A percentile compares a stretch with the other conserved stretches of the same genome.
Evolutionary conservation across 2,329 filamentous ascomycete species (phyloP).

Genomic region (Podosphaera xanthii): DNA sequence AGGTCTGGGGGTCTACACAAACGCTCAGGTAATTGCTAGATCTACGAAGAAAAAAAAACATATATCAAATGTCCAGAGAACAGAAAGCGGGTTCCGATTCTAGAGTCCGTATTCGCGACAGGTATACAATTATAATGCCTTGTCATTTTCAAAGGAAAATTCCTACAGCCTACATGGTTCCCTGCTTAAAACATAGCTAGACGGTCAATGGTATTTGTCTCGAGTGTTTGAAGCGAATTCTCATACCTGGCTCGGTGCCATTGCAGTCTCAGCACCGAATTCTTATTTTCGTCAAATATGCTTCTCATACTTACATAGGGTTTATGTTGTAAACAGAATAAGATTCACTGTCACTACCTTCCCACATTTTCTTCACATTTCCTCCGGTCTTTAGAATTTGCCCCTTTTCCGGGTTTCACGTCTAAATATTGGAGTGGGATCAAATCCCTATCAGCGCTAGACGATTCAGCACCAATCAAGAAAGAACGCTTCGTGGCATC

Average conservation of each 20-base stretch:
- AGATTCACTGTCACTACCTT: not conserved
- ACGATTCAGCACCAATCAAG: not conserved
- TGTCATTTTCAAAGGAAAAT: not conserved
- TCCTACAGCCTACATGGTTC: not conserved
- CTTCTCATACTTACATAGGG: not conserved
- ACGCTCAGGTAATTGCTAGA: no score
- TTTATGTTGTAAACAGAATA: not conserved
- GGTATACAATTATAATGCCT: not conserved
- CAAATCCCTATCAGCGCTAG: not conserved
- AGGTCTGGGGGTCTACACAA: no score
- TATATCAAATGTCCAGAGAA: not conserved
- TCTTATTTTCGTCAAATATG: not conserved
- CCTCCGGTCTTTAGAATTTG: not conserved
- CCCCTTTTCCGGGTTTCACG: not conserved
- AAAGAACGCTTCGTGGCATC: not conserved
- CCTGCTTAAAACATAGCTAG: not conserved
- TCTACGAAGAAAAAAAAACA: not conserved
- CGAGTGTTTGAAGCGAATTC: not conserved
- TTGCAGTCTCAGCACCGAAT: not conserved
- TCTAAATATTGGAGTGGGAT: not conserved
- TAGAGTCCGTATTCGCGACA: not conserved
- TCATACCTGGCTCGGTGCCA: not conserved
- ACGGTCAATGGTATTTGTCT: not conserved
- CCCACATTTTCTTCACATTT: not conserved
- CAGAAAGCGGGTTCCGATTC: not conserved